Conservation (phyloP, 2,329 filamentous ascomycete species). For the Exophiala calicioides region DNA sequence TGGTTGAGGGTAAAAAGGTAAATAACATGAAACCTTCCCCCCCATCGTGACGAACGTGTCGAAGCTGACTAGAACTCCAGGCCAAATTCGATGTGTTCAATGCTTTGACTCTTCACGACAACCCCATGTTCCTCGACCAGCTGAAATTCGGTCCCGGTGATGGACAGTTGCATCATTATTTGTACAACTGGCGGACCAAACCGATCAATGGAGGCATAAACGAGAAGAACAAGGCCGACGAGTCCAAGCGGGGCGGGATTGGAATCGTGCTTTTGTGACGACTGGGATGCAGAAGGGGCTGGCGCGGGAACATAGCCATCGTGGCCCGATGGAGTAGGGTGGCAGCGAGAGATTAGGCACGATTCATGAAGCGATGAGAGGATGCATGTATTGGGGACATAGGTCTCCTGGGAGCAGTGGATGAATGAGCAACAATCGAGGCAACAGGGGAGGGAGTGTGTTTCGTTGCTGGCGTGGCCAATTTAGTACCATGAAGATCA, state of each 20-base stretch:
- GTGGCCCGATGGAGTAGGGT: too few relatives aligned
- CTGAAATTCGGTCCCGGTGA: slow-evolving; percentile 95
- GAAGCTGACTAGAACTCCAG: slow-evolving; percentile 35
- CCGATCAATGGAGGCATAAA: slow-evolving; percentile 85
- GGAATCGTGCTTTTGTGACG: slow-evolving; percentile 78
- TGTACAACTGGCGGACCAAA: slow-evolving; percentile 93
- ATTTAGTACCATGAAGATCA: too few relatives aligned
- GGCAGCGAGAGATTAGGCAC: too few relatives aligned
- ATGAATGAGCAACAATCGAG: too few relatives aligned
- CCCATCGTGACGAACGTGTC: too few relatives aligned
- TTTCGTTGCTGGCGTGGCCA: too few relatives aligned
- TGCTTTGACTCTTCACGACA: slow-evolving; percentile 88
- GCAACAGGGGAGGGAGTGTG: too few relatives aligned
- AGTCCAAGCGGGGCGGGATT: slow-evolving; percentile 77
- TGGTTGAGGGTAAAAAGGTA: slow-evolving; percentile 82
- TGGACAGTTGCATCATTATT: slow-evolving; percentile 92
- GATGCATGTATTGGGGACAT: too few relatives aligned
- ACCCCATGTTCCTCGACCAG: slow-evolving; percentile 86
- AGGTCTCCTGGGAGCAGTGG: too few relatives aligned
- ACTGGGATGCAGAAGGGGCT: too few relatives aligned
- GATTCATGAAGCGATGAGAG: too few relatives aligned
- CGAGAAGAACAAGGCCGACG: slow-evolving; percentile 73
- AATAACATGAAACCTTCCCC: slow-evolving; percentile 11
- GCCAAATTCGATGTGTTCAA: slow-evolving; percentile 95
- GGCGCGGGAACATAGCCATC: too few relatives aligned